A percentile compares a stretch with the other conserved stretches of the same genome.
Conservation (phyloP, 129 eudicot genomes). For the Ambrosia trifida region DNA sequence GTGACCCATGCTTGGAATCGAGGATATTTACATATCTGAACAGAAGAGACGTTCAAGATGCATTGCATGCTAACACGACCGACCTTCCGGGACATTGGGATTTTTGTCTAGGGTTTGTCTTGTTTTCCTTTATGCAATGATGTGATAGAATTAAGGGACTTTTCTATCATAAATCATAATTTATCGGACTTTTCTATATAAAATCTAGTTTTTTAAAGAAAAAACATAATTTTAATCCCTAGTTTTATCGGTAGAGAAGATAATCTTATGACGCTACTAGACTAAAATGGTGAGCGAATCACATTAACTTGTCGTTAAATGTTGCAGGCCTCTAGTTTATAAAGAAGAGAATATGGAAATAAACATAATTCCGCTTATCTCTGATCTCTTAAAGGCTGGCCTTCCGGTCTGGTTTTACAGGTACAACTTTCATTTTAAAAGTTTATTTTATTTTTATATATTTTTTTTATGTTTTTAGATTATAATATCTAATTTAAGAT, state of each 20-base stretch:
- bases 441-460: background rate
- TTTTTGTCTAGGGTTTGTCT: constrained; percentile 35
- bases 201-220: no score
- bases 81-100: constrained; percentile 38
- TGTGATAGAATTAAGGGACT: background rate
- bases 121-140: background rate
- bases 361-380: constrained; percentile 40
- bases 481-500: no score
- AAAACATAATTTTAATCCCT: background rate
- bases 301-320: background rate
- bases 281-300: background rate
- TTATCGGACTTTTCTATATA: no score
- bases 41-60: constrained; percentile 41
- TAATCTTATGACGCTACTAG: background rate
- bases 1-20: constrained; percentile 36
- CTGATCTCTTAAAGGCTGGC: constrained; percentile 29
- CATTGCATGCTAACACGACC: constrained; percentile 48
- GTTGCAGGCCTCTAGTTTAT: constrained; percentile 41
- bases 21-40: constrained; percentile 38
- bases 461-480: background rate
- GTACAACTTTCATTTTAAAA: constrained; percentile 10
- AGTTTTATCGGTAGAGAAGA: background rate
- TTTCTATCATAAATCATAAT: no score
- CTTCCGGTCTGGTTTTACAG: constrained; percentile 41
- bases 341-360: constrained; percentile 41